phyloP scores from a whole-genome alignment of 371 early-diverging fungal genomes.

The Nematocida parisii region DNA sequence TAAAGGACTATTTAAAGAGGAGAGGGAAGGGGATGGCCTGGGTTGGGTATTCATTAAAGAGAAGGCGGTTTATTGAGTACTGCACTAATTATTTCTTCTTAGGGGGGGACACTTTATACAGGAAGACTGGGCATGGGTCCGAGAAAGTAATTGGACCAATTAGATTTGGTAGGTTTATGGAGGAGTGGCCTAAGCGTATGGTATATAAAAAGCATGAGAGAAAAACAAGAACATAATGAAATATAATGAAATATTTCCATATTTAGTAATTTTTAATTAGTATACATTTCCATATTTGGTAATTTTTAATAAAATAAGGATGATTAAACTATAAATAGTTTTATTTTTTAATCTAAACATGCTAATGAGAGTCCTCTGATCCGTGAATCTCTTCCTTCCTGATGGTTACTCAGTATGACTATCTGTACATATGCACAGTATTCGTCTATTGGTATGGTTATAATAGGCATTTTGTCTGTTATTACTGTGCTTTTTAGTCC shows the following conservation, averaged over 20 bases:
- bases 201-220: too few species aligned
- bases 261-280: not conserved
- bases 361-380: conserved; percentile 73
- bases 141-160: not conserved
- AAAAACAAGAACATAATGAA: too few species aligned
- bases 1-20: not conserved
- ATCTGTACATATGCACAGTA: conserved; percentile 74
- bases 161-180: not conserved
- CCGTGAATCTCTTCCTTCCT: conserved; percentile 84
- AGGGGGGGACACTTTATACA: not conserved
- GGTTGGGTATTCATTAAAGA: not conserved
- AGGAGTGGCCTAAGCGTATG: not conserved
- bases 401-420: conserved; percentile 77
- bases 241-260: not conserved
- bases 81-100: not conserved
- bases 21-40: not conserved
- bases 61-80: not conserved
- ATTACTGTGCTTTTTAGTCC: conserved; percentile 71
- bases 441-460: conserved; percentile 71
- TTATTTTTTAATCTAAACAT: conserved; percentile 20
- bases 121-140: not conserved
- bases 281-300: too few species aligned
- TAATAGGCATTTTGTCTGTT: conserved; percentile 75
- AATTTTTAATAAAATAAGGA: too few species aligned
- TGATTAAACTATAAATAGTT: too few species aligned